Evolutionary conservation across 2,329 filamentous ascomycete species (phyloP).

Genomic region (Cercospora citrullina): DNA sequence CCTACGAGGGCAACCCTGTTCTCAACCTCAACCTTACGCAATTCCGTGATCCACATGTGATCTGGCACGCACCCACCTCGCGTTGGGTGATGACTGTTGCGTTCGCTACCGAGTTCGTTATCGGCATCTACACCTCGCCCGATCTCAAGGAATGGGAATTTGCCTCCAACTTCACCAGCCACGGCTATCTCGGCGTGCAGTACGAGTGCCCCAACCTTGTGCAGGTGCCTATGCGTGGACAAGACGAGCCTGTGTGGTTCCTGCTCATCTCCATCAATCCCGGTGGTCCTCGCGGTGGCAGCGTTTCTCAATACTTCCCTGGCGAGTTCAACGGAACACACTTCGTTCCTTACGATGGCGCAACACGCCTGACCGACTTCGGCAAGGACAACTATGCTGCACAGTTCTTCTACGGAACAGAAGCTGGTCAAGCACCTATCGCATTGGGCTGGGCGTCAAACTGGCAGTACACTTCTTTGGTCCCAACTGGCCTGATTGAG

Average conservation of each 20-base stretch:
- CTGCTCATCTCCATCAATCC: constrained; percentile 59
- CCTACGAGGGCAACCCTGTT: constrained; percentile 62
- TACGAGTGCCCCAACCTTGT: constrained; percentile 67
- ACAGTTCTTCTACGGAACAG: constrained; percentile 56
- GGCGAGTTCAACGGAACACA: constrained; percentile 66
- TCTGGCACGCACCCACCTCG: constrained; percentile 54
- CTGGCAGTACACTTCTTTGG: constrained; percentile 57
- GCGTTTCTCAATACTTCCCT: constrained; percentile 57
- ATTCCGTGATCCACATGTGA: constrained; percentile 67
- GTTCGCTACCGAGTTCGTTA: constrained; percentile 54
- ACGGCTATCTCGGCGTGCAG: constrained; percentile 56
- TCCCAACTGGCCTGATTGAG: constrained; percentile 56
- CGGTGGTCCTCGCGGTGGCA: constrained; percentile 58
- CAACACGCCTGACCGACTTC: constrained; percentile 36
- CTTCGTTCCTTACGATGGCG: constrained; percentile 51
- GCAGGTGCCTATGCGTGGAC: constrained; percentile 52
- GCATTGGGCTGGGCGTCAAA: constrained; percentile 60
- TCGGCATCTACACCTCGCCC: constrained; percentile 63
- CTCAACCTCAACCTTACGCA: constrained; percentile 56
- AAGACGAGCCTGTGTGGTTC: constrained; percentile 46
- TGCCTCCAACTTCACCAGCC: constrained; percentile 58
- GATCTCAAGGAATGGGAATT: constrained; percentile 61
- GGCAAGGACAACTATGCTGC: constrained; percentile 56
- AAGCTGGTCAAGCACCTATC: constrained; percentile 45
- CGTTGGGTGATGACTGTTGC: constrained; percentile 61